phyloP scores from a whole-genome alignment of 768 basidiomycete species.

The Phylloporus sp. region DNA sequence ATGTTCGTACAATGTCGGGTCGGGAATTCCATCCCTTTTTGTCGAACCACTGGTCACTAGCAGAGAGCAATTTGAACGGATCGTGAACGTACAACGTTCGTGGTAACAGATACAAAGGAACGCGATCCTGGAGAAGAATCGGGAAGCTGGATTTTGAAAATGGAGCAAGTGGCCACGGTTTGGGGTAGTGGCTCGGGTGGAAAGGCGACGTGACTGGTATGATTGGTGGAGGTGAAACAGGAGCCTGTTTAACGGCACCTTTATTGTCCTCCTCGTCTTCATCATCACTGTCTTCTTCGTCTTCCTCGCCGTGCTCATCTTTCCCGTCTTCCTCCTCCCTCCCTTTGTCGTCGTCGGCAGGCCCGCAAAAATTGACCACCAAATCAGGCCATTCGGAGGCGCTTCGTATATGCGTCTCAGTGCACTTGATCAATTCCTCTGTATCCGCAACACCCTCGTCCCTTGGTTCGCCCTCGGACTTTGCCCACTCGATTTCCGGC shows the following conservation, averaged over 20 bases:
- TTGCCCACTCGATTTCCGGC: conserved; percentile 21
- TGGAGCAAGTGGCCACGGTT: conserved; percentile 40
- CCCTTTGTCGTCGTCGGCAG: neutral
- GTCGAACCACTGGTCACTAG: neutral
- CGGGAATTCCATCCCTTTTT: conserved; percentile 27
- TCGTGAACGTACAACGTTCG: conserved; percentile 42
- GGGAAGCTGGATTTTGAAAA: conserved; percentile 25
- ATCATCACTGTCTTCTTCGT: neutral
- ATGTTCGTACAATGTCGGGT: conserved; percentile 30
- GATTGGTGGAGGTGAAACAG: conserved; percentile 1
- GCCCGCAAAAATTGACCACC: neutral
- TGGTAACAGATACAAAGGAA: conserved; percentile 37
- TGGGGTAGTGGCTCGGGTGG: conserved; percentile 34
- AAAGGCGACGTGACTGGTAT: conserved; percentile 27
- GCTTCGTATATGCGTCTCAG: neutral
- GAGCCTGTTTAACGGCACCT: neutral
- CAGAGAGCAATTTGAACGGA: conserved; percentile 35
- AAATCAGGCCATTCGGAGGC: neutral
- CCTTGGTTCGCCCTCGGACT: conserved; percentile 21
- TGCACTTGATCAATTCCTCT: conserved; percentile 8
- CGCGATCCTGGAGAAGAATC: conserved; percentile 29
- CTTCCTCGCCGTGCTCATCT: neutral
- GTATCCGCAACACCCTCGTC: conserved; percentile 15
- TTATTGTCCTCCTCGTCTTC: neutral
- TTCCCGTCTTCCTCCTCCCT: neutral